Percentiles rank a stretch among this genome's conserved stretches.
Evolutionary conservation across 345 rosid genomes (phyloP).

Genomic region (Populus deltoides): DNA sequence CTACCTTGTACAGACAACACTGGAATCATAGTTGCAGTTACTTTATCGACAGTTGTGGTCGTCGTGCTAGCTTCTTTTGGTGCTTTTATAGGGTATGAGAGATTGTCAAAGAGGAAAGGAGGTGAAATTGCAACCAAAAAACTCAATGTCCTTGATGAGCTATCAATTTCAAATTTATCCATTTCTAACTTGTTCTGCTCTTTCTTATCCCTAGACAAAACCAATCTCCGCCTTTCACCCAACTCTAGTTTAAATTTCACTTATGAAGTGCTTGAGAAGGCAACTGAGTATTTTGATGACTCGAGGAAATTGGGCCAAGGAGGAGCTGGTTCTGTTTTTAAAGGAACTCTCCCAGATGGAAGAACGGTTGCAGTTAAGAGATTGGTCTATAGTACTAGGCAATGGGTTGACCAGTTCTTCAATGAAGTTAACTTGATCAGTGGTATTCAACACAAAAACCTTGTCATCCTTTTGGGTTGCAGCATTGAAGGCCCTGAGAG

Average conservation of each 20-base stretch:
- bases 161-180: not conserved
- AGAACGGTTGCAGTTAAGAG: constrained; percentile 66
- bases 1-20: constrained; percentile 12
- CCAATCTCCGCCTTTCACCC: constrained; percentile 5
- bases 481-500: constrained; percentile 88
- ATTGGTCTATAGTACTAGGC: constrained; percentile 54
- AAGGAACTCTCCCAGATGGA: constrained; percentile 70
- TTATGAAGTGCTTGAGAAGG: constrained; percentile 66
- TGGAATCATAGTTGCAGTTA: not conserved
- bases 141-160: not conserved
- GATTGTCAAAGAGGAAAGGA: constrained; percentile 35
- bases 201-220: constrained; percentile 14
- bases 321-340: constrained; percentile 76
- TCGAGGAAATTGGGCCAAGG: constrained; percentile 77
- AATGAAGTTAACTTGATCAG: constrained; percentile 74
- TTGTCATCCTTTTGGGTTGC: constrained; percentile 73
- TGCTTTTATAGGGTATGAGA: constrained; percentile 43
- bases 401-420: constrained; percentile 82
- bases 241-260: constrained; percentile 41
- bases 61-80: constrained; percentile 36
- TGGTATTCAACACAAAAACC: constrained; percentile 60
- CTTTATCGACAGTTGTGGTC: constrained; percentile 20
- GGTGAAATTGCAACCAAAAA: constrained; percentile 9
- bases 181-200: not conserved
- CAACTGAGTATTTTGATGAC: constrained; percentile 55